Evolutionary conservation across 2,329 filamentous ascomycete species (phyloP).

Genomic region (Ramularia endophylla): DNA sequence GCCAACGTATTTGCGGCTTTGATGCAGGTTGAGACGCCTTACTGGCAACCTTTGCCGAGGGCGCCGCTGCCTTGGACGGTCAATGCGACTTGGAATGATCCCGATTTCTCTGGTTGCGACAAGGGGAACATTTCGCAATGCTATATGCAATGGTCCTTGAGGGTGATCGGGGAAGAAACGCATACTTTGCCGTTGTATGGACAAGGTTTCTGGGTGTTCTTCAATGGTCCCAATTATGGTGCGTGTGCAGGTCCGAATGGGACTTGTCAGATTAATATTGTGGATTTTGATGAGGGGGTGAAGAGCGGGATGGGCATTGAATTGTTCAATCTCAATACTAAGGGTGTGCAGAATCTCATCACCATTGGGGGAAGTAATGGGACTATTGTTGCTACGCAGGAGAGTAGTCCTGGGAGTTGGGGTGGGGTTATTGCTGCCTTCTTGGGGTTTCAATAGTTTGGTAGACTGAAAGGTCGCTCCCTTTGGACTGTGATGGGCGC

Average conservation of each 20-base stretch:
- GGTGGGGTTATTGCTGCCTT: conserved; percentile 22
- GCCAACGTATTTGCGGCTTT: conserved; percentile 45
- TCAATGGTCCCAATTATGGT: conserved; percentile 27
- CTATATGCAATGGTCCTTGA: conserved; percentile 29
- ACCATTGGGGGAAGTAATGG: conserved; percentile 14
- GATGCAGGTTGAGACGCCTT: conserved; percentile 51
- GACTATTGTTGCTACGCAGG: conserved; percentile 10
- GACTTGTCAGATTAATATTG: conserved; percentile 34
- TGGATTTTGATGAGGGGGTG: conserved; percentile 15
- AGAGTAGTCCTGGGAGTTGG: conserved; percentile 20
- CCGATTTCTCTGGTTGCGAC: conserved; percentile 25
- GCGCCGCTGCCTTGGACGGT: conserved; percentile 40
- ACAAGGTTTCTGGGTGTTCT: conserved; percentile 37
- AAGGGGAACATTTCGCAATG: conserved; percentile 24
- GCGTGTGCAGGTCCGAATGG: conserved; percentile 26
- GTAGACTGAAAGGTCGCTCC: neutral
- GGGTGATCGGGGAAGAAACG: conserved; percentile 24
- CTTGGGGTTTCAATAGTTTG: conserved; percentile 9
- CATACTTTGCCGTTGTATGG: conserved; percentile 36
- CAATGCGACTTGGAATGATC: conserved; percentile 28
- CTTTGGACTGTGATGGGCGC: too few species aligned
- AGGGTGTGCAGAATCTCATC: conserved; percentile 21
- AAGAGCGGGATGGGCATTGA: too few species aligned
- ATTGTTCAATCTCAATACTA: conserved; percentile 21
- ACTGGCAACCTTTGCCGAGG: conserved; percentile 26